Evolutionary conservation across 2,329 filamentous ascomycete genomes (phyloP).

Genomic region (Huntiella decipiens): DNA sequence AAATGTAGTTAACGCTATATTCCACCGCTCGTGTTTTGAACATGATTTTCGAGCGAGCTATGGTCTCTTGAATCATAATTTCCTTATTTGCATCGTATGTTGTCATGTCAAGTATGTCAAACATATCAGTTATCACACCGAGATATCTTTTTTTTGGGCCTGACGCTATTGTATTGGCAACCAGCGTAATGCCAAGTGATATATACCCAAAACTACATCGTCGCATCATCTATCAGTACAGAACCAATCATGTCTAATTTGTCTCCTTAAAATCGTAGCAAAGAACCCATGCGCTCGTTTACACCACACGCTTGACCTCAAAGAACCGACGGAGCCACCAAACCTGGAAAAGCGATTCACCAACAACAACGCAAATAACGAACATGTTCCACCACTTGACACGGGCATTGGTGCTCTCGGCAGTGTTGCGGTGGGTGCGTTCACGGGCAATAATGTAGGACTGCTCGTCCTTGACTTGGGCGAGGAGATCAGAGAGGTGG

Average conservation of each 20-base stretch:
- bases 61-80: too few relatives aligned
- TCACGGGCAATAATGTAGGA: conserved; percentile 90
- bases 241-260: neutral
- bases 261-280: neutral
- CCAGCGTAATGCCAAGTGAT: too few relatives aligned
- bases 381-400: conserved; percentile 99
- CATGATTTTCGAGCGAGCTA: too few relatives aligned
- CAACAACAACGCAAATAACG: conserved; percentile 72
- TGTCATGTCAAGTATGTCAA: too few relatives aligned
- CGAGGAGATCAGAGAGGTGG: conserved; percentile 63
- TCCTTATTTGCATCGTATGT: too few relatives aligned
- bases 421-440: conserved; percentile 91
- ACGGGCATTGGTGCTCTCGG: conserved; percentile 89
- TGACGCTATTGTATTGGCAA: too few relatives aligned
- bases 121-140: too few relatives aligned
- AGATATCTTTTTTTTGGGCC: too few relatives aligned
- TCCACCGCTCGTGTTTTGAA: too few relatives aligned
- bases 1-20: too few relatives aligned
- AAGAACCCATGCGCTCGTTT: neutral
- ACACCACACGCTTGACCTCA: conserved; percentile 35
- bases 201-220: neutral
- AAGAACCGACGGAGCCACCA: conserved; percentile 99
- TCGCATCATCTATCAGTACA: neutral
- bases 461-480: conserved; percentile 94
- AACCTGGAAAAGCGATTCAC: conserved; percentile 92